Percentiles rank a stretch among this genome's conserved stretches.
These are phyloP conservation scores for Phialemoniopsis sp. DNA, from an alignment of 2,329 filamentous ascomycete genomes.

Conservation along the genomic window DNA sequence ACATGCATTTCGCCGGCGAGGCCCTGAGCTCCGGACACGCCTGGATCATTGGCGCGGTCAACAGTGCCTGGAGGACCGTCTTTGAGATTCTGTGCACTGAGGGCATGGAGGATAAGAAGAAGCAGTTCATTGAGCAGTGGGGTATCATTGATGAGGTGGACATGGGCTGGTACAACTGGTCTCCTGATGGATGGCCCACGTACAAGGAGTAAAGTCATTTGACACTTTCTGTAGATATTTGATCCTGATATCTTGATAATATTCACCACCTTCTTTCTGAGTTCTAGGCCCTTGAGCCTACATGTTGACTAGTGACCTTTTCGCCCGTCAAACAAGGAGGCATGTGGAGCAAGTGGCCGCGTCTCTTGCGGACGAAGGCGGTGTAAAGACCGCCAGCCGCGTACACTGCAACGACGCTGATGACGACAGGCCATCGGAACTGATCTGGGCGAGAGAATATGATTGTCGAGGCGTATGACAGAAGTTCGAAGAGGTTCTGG, in stretches of 20 bases:
- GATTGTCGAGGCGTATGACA: constrained; percentile 63
- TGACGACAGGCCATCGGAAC: constrained; percentile 59
- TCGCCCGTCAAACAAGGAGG: constrained; percentile 14
- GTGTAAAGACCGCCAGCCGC: constrained; percentile 47
- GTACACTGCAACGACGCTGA: constrained; percentile 51
- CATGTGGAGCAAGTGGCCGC: constrained; percentile 57
- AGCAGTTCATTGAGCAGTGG: constrained; percentile 12
- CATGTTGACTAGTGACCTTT: too few species aligned
- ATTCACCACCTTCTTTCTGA: too few species aligned
- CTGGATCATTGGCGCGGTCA: constrained; percentile 19
- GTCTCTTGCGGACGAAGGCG: constrained; percentile 48
- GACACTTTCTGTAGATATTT: neutral
- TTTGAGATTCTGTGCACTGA: constrained; percentile 12
- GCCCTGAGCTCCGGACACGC: constrained; percentile 17
- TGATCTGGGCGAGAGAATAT: constrained; percentile 57
- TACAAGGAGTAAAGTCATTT: neutral
- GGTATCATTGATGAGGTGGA: constrained; percentile 13
- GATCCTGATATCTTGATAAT: neutral
- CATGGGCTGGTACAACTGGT: constrained; percentile 16
- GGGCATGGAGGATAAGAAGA: constrained; percentile 12
- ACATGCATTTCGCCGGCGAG: constrained; percentile 18
- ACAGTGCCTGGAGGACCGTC: constrained; percentile 16
- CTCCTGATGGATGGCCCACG: constrained; percentile 5
- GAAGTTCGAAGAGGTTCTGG: constrained; percentile 67
- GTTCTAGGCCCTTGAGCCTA: too few species aligned